Conservation (phyloP, 2,329 filamentous ascomycete species). For the Nigrograna mackinnonii region DNA sequence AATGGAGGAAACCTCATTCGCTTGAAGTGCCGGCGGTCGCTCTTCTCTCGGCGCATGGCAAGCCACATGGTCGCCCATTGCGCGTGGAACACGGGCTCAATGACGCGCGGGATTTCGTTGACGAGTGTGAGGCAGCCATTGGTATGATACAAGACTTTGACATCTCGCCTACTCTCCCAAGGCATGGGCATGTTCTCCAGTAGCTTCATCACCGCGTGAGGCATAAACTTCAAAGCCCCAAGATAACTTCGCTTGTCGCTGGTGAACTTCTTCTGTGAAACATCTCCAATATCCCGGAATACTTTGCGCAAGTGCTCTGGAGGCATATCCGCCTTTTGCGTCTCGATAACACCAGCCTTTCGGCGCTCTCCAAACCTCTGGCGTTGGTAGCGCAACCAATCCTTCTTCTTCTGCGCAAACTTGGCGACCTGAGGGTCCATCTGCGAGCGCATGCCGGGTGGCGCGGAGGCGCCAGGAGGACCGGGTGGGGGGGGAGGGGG, state of each 20-base stretch:
- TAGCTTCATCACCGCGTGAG: conserved; percentile 94
- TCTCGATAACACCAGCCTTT: conserved; percentile 94
- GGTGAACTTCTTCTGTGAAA: conserved; percentile 99
- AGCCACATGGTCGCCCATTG: conserved; percentile 99
- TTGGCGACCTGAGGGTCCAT: conserved; percentile 86
- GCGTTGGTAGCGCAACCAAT: conserved; percentile 91
- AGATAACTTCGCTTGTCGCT: conserved; percentile 98
- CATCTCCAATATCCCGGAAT: conserved; percentile 96
- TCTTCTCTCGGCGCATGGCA: conserved; percentile 97
- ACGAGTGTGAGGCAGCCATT: conserved; percentile 97
- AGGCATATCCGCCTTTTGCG: conserved; percentile 98
- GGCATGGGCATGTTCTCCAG: conserved; percentile 99
- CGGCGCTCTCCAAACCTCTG: conserved; percentile 97
- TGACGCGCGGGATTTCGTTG: conserved; percentile 94
- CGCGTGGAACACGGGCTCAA: conserved; percentile 96
- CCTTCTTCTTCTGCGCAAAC: conserved; percentile 97
- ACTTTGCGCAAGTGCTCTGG: conserved; percentile 98
- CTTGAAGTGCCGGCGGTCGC: conserved; percentile 94
- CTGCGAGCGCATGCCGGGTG: conserved; percentile 66
- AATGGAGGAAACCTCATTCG: conserved; percentile 99
- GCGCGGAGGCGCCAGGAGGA: conserved; percentile 59
- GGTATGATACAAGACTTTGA: conserved; percentile 97
- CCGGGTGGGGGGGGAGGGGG: conserved; percentile 43
- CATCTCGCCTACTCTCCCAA: conserved; percentile 94
- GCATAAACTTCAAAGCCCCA: conserved; percentile 98